A percentile compares a stretch with the other conserved stretches of the same genome.
phyloP scores from a whole-genome alignment of 495 filamentous ascomycete genomes.

The Halenospora varia region DNA sequence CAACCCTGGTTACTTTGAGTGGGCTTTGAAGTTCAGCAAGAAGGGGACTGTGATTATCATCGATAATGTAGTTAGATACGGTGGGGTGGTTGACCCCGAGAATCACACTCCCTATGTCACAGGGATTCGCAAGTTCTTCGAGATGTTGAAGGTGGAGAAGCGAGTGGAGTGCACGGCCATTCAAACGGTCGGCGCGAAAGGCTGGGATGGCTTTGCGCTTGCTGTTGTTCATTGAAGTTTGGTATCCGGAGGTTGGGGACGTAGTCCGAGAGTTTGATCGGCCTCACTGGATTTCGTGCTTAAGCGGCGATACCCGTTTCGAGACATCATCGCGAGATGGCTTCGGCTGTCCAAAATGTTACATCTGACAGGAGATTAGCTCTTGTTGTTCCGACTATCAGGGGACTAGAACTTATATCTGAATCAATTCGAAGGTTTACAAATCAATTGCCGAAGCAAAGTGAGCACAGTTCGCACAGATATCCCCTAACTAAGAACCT shows the following conservation, averaged over 20 bases:
- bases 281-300: too few relatives aligned
- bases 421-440: too few relatives aligned
- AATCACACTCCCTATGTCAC: background rate
- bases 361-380: too few relatives aligned
- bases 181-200: slow-evolving; percentile 18
- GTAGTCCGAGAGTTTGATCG: too few relatives aligned
- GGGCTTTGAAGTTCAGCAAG: slow-evolving; percentile 2
- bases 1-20: slow-evolving; percentile 10
- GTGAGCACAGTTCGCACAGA: too few relatives aligned
- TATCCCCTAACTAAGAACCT: background rate
- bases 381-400: too few relatives aligned
- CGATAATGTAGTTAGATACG: slow-evolving; percentile 16
- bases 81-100: background rate
- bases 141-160: slow-evolving; percentile 14
- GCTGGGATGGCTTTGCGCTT: slow-evolving; percentile 20
- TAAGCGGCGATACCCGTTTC: background rate
- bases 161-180: slow-evolving; percentile 17
- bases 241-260: background rate
- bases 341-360: background rate
- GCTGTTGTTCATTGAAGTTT: background rate
- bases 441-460: background rate
- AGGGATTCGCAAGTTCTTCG: slow-evolving; percentile 14
- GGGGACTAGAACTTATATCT: too few relatives aligned
- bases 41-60: slow-evolving; percentile 15
- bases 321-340: background rate